A percentile compares a stretch with the other conserved stretches of the same genome.
Evolutionary conservation across 1,139 yeast species (phyloP).

Genomic region (Chernovozyma aurita): DNA sequence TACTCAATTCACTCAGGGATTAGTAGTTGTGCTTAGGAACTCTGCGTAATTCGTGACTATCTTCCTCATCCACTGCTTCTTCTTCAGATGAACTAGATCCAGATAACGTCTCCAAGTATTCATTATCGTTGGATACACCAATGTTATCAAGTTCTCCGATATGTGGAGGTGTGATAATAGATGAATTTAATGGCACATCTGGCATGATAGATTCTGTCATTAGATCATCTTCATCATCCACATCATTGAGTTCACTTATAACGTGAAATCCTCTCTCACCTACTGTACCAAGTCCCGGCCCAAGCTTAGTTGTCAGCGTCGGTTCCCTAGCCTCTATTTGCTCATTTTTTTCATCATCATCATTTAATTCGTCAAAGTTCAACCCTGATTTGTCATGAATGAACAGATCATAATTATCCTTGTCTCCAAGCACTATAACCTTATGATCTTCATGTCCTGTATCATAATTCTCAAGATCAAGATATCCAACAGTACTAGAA

Average conservation of each 20-base stretch:
- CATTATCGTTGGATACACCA: slow-evolving; percentile 15
- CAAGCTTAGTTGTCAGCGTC: not conserved
- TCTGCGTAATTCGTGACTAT: slow-evolving; percentile 27
- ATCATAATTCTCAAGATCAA: slow-evolving; percentile 31
- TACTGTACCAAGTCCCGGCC: too few relatives aligned
- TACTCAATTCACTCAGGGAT: too few relatives aligned
- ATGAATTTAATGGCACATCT: slow-evolving; percentile 14
- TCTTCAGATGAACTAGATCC: slow-evolving; percentile 38
- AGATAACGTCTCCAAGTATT: slow-evolving; percentile 32
- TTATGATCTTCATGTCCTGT: slow-evolving; percentile 13
- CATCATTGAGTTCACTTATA: not conserved
- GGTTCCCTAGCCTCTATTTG: slow-evolving; percentile 14
- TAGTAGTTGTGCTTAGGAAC: slow-evolving; percentile 38
- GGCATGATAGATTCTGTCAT: slow-evolving; percentile 15
- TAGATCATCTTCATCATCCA: not conserved
- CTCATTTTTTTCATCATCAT: slow-evolving; percentile 14
- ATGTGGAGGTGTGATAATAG: not conserved
- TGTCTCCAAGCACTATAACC: slow-evolving; percentile 32
- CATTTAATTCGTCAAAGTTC: slow-evolving; percentile 5
- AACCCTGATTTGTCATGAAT: slow-evolving; percentile 16
- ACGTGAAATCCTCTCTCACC: not conserved
- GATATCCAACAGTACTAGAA: slow-evolving; percentile 31
- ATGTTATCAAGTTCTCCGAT: not conserved
- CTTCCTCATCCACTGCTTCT: slow-evolving; percentile 14
- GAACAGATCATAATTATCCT: slow-evolving; percentile 31